phyloP scores from a whole-genome alignment of 306 rosid genomes.

The Sicyos edulis region DNA sequence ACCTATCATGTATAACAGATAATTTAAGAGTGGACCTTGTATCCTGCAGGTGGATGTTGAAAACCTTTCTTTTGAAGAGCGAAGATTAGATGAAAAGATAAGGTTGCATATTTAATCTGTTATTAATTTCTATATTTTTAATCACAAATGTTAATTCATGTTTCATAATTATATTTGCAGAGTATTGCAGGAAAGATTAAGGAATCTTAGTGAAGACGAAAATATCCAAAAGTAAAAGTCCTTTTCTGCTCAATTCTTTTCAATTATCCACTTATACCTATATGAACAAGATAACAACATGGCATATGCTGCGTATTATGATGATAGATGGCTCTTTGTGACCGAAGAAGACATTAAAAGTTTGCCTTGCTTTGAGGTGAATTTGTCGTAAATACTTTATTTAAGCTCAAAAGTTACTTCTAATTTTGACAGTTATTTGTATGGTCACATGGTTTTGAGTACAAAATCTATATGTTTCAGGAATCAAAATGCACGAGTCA shows the following conservation, averaged over 20 bases:
- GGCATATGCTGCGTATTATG: conserved; percentile 14
- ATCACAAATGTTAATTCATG: neutral
- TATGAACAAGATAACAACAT: conserved; percentile 3
- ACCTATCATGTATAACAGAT: conserved; percentile 11
- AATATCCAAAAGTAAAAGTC: conserved; percentile 61
- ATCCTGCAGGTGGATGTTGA: conserved; percentile 83
- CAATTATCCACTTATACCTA: conserved; percentile 11
- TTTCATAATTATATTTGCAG: conserved; percentile 42
- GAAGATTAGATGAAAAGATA: conserved; percentile 69
- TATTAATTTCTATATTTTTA: conserved; percentile 5
- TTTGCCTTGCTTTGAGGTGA: conserved; percentile 77
- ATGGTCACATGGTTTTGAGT: neutral
- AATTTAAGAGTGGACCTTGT: conserved; percentile 31
- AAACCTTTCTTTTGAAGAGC: conserved; percentile 68
- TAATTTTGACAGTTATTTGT: conserved; percentile 17
- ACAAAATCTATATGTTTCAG: neutral
- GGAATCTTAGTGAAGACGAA: conserved; percentile 77
- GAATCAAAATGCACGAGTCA: conserved; percentile 3
- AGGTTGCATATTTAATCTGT: conserved; percentile 46
- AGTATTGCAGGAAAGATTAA: conserved; percentile 79
- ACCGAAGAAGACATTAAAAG: conserved; percentile 89
- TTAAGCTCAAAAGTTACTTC: conserved; percentile 20
- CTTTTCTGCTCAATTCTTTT: conserved; percentile 19
- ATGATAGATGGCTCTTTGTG: conserved; percentile 72
- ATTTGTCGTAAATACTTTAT: conserved; percentile 14